phyloP scores from a whole-genome alignment of 345 rosid genomes.

The Zanthoxylum bungeanum region DNA sequence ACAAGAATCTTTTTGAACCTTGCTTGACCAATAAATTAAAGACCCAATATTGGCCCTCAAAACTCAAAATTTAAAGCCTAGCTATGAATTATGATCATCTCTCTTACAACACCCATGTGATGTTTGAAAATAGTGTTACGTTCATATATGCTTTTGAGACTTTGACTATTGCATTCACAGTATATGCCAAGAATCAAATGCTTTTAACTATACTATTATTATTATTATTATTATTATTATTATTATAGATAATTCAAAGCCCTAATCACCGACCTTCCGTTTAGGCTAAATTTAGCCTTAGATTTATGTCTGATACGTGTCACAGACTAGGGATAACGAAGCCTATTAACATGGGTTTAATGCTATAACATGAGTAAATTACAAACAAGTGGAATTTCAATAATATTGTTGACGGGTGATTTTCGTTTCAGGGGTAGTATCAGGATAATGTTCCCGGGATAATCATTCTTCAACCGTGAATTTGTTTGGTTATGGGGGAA shows the following conservation, averaged over 20 bases:
- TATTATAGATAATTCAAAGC: neutral
- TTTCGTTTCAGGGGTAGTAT: too few species aligned
- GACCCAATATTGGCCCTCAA: neutral
- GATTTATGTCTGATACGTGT: too few species aligned
- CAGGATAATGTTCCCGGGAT: too few species aligned
- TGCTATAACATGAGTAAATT: too few species aligned
- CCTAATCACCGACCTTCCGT: neutral
- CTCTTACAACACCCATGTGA: slow-evolving; percentile 1
- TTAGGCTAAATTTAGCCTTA: neutral
- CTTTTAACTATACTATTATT: too few species aligned
- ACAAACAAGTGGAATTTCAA: too few species aligned
- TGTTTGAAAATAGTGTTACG: neutral
- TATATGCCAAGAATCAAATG: neutral
- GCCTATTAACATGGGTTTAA: too few species aligned
- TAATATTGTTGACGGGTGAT: too few species aligned
- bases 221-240: too few species aligned
- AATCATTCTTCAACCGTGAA: too few species aligned
- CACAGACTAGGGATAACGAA: too few species aligned
- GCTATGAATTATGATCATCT: neutral
- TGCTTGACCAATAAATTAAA: neutral
- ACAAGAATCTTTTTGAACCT: neutral
- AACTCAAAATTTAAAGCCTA: neutral
- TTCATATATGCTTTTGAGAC: neutral
- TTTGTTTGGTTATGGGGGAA: too few species aligned
- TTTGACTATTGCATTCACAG: neutral